These are phyloP conservation scores for Magnolia changhungtana DNA, from an alignment of 164 flowering plant species.

Conservation along the genomic window DNA sequence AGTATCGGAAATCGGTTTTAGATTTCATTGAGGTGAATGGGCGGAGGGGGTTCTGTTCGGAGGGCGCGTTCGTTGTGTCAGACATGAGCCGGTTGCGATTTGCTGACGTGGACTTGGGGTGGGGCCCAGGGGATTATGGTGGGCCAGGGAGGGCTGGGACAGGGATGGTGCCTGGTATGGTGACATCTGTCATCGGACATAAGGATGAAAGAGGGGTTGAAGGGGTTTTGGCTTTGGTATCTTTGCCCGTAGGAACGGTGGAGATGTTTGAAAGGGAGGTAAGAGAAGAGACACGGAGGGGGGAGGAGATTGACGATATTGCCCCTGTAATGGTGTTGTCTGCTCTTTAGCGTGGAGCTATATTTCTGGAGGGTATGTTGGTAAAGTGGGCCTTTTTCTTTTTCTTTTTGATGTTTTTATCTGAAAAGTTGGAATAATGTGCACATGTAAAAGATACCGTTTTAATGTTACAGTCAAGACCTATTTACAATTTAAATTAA, in stretches of 20 bases:
- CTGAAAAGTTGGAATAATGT: no score
- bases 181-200: conserved; percentile 14
- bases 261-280: conserved; percentile 20
- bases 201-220: conserved; percentile 20
- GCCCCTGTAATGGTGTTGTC: neutral
- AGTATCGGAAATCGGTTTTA: conserved; percentile 25
- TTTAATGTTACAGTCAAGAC: no score
- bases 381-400: no score
- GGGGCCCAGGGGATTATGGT: conserved; percentile 26
- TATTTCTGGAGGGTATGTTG: no score
- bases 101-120: conserved; percentile 27
- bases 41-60: conserved; percentile 12
- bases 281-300: conserved; percentile 3
- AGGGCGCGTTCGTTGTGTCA: conserved; percentile 20
- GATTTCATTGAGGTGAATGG: conserved; percentile 29
- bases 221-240: conserved; percentile 21
- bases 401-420: no score
- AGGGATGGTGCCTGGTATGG: conserved; percentile 22
- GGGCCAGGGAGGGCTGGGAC: conserved; percentile 23
- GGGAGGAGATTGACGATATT: neutral
- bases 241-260: conserved; percentile 19
- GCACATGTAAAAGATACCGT: no score
- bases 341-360: neutral
- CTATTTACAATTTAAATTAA: no score
- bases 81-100: conserved; percentile 23